Evolutionary conservation across 352 stramenopile genomes (phyloP).

Genomic region (Pythium brachiatum): DNA sequence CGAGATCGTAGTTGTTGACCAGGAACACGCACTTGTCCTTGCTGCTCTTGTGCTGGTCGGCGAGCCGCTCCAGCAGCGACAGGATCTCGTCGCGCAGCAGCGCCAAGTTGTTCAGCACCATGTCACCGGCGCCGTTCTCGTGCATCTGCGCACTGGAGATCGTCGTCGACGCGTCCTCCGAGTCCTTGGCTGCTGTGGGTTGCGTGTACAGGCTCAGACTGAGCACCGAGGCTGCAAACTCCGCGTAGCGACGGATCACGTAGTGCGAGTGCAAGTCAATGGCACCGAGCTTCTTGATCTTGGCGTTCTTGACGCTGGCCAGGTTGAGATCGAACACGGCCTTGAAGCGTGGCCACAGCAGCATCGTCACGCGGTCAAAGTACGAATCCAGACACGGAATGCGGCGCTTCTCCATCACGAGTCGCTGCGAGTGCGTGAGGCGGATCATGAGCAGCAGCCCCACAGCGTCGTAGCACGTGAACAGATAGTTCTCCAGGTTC

Average conservation of each 20-base stretch:
- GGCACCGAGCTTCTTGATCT: constrained; percentile 88
- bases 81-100: constrained; percentile 83
- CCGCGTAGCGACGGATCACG: constrained; percentile 94
- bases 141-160: constrained; percentile 74
- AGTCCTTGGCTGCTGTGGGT: constrained; percentile 11
- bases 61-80: constrained; percentile 75
- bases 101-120: constrained; percentile 93
- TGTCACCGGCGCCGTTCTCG: constrained; percentile 86
- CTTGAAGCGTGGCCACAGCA: constrained; percentile 98
- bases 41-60: constrained; percentile 88
- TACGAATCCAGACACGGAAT: constrained; percentile 94
- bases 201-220: constrained; percentile 86
- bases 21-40: constrained; percentile 97
- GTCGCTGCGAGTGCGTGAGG: constrained; percentile 86
- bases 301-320: constrained; percentile 85
- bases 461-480: constrained; percentile 96
- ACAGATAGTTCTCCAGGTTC: constrained; percentile 98
- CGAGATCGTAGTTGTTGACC: constrained; percentile 98
- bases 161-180: constrained; percentile 29
- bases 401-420: constrained; percentile 80
- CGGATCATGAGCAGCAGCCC: constrained; percentile 99
- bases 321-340: constrained; percentile 96
- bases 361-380: constrained; percentile 94
- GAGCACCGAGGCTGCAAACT: constrained; percentile 96
- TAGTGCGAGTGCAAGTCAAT: constrained; percentile 97